Evolutionary conservation across 2,329 filamentous ascomycete species (phyloP), one percentile per base, ranked within the genome.

Genomic region (Curvularia verruculosa): DNA sequence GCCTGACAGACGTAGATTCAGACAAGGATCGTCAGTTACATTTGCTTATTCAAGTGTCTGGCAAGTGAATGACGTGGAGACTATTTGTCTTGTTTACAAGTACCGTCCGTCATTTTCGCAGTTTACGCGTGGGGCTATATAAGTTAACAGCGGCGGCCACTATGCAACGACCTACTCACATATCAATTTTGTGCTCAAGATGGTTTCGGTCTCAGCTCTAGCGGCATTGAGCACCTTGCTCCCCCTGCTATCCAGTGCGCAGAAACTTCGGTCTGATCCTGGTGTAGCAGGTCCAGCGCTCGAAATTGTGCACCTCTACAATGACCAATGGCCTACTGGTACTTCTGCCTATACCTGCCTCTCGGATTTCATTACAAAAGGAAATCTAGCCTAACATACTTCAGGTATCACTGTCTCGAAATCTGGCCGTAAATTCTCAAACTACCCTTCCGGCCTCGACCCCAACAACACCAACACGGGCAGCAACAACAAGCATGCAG

Each of bases 381-480:
- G 4, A 10, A 3, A 29, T 8, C 15, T 15, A 24, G 41, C 44
- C 61, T 18, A 60, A 15, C 37, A 15, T 9, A 61, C 2, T 37
- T 8, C 64, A 75, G 80, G 82, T 18, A 82, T 84, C 51, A 80
- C 83, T 3, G 81, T 84, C 8, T 84, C 83, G 1, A 74, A 75
- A 7, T 77, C 71, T 9, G 82, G 82, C 0, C 78, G 82, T 45
- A 80, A 78, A 59, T 84, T 85, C 65, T 81, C 79, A 23, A 84
- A 83, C 60, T 84, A 83, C 59, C 82, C 82, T 5, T 71, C 73
- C 19, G 81, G 79, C 6, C 74, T 85, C 1, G 82, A 85, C 58
- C 64, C 72, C 5, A 79, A 77, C 52, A 82, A 84, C 65, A 79
- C 76, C 10, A 78, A 79, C 59, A 70, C 74, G 23, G 76, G 77